Evolutionary conservation across 139 green algal species (phyloP).

Genomic region (Closterium sp.): DNA sequence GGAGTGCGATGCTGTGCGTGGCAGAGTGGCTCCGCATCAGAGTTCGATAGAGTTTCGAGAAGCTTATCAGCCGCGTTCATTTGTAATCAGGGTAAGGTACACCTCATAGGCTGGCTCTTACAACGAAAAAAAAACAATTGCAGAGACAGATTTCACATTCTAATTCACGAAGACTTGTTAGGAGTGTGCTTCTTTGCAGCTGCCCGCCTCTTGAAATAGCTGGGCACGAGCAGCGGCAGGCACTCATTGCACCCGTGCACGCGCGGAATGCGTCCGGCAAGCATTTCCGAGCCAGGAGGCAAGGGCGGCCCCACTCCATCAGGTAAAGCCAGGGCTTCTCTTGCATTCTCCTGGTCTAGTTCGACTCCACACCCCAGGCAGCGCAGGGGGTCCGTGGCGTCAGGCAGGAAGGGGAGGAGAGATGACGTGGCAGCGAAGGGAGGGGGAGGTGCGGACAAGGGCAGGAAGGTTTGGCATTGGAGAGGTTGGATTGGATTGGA

Average conservation of each 20-base stretch:
- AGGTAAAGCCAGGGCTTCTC: not conserved
- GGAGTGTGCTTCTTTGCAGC: not conserved
- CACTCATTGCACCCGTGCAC: not conserved
- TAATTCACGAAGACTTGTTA: not conserved
- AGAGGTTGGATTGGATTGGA: not conserved
- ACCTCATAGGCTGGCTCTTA: not conserved
- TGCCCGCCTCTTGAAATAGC: not conserved
- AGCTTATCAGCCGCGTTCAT: no score
- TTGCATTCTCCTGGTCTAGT: not conserved
- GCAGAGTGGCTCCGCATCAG: no score
- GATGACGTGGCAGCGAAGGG: not conserved
- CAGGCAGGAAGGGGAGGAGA: not conserved
- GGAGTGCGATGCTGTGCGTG: no score
- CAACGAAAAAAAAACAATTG: not conserved
- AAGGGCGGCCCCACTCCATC: not conserved
- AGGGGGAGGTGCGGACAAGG: not conserved
- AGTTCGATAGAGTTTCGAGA: no score
- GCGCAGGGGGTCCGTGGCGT: not conserved
- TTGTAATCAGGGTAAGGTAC: not conserved
- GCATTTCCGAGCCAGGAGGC: not conserved
- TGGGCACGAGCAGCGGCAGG: not conserved
- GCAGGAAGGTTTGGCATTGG: not conserved
- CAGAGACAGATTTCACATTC: not conserved
- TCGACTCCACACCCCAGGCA: not conserved
- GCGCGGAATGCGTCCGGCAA: not conserved